These are phyloP conservation scores for Exophiala lecanii-corni DNA, from an alignment of 2,329 filamentous ascomycete species.

Conservation along the genomic window DNA sequence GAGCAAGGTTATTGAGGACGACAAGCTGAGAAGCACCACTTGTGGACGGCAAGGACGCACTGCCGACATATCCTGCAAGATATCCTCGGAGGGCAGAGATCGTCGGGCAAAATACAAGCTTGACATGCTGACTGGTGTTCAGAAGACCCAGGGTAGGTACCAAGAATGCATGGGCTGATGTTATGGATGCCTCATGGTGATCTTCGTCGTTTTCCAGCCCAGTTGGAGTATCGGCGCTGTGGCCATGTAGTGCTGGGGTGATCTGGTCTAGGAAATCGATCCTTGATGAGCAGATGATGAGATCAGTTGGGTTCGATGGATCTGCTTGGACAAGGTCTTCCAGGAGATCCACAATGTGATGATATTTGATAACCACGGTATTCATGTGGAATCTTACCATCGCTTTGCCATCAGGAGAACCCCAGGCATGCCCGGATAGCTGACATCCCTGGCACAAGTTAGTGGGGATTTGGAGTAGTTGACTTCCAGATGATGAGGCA, in stretches of 20 bases:
- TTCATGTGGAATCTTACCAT: too few species aligned
- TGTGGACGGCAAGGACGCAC: not conserved
- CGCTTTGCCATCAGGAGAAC: too few species aligned
- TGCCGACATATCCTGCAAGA: slow-evolving; percentile 49
- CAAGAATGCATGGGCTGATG: slow-evolving; percentile 44
- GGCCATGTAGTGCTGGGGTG: not conserved
- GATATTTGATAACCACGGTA: slow-evolving; percentile 31
- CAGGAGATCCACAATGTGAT: slow-evolving; percentile 54
- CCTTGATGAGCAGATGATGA: slow-evolving; percentile 67
- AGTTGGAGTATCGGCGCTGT: not conserved
- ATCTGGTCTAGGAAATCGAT: slow-evolving; percentile 62
- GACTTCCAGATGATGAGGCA: too few species aligned
- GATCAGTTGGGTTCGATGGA: slow-evolving; percentile 55
- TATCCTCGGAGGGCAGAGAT: slow-evolving; percentile 74
- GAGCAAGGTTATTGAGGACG: slow-evolving; percentile 38
- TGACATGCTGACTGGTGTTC: slow-evolving; percentile 63
- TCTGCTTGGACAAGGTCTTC: slow-evolving; percentile 54
- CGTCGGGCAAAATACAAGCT: slow-evolving; percentile 67
- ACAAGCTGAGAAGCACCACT: slow-evolving; percentile 30
- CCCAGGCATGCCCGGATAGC: too few species aligned
- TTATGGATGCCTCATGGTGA: slow-evolving; percentile 1
- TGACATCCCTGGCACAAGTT: too few species aligned
- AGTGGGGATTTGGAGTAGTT: too few species aligned
- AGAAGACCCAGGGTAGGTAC: slow-evolving; percentile 65
- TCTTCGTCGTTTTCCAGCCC: slow-evolving; percentile 1